Percentiles rank a stretch among this genome's conserved stretches.
These are phyloP conservation scores for Aspergillus novoparasiticus DNA, from an alignment of 2,329 filamentous ascomycete species.

Conservation along the genomic window DNA sequence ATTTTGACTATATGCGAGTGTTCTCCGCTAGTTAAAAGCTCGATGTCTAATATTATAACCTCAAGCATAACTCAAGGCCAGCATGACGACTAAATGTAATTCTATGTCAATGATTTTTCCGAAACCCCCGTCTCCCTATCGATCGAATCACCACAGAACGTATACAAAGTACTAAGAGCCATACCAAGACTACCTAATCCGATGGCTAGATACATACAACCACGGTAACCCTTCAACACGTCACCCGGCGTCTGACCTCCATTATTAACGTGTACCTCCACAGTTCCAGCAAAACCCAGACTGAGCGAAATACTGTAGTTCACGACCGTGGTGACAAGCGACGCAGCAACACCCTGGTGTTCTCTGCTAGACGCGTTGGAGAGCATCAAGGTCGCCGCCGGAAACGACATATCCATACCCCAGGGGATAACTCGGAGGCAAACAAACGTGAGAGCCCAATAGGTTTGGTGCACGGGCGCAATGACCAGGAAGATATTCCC, in stretches of 20 bases:
- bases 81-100: no score
- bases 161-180: conserved; percentile 16
- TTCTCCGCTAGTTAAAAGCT: no score
- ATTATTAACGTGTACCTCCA: conserved; percentile 55
- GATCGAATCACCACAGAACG: neutral
- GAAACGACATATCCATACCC: conserved; percentile 69
- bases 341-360: conserved; percentile 56
- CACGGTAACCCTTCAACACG: conserved; percentile 42
- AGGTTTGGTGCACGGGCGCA: conserved; percentile 58
- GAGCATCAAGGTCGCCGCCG: conserved; percentile 63
- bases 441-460: conserved; percentile 67
- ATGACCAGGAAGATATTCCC: conserved; percentile 47
- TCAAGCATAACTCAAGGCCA: no score
- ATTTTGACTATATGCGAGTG: no score
- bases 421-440: conserved; percentile 61
- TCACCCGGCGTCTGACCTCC: conserved; percentile 39
- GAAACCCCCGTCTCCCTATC: neutral
- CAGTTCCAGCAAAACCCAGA: conserved; percentile 66
- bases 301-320: conserved; percentile 70
- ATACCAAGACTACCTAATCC: conserved; percentile 35
- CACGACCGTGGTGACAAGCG: conserved; percentile 64
- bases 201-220: conserved; percentile 46
- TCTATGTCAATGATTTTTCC: neutral
- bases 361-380: conserved; percentile 53
- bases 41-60: no score